Evolutionary conservation across 2,329 filamentous ascomycete genomes (phyloP).

Genomic region (Zopfia rhizophila): DNA sequence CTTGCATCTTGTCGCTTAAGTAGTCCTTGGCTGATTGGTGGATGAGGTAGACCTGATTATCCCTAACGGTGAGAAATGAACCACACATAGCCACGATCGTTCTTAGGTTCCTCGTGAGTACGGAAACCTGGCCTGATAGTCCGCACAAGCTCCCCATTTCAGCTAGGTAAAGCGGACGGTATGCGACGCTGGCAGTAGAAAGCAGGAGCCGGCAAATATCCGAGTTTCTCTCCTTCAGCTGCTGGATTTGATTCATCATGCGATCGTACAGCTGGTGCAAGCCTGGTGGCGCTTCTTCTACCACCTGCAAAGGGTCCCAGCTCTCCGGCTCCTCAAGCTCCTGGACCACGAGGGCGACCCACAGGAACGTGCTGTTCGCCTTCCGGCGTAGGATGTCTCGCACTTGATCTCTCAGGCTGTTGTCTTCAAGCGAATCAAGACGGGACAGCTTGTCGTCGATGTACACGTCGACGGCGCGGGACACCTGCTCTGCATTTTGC

Average conservation of each 20-base stretch:
- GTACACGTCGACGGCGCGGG: slow-evolving; percentile 49
- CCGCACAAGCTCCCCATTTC: slow-evolving; percentile 18
- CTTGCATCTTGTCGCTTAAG: slow-evolving; percentile 34
- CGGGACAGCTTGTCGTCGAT: slow-evolving; percentile 47
- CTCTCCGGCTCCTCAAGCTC: slow-evolving; percentile 29
- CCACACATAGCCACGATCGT: slow-evolving; percentile 11
- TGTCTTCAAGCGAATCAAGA: slow-evolving; percentile 24
- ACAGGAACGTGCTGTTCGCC: slow-evolving; percentile 54
- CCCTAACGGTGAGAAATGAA: slow-evolving; percentile 6
- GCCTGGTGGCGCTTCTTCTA: slow-evolving; percentile 37
- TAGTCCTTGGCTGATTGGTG: slow-evolving; percentile 57
- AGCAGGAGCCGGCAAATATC: slow-evolving; percentile 11
- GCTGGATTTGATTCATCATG: slow-evolving; percentile 44
- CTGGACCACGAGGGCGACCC: slow-evolving; percentile 41
- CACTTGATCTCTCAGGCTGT: slow-evolving; percentile 4
- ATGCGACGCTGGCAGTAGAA: slow-evolving; percentile 12
- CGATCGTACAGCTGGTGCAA: slow-evolving; percentile 50
- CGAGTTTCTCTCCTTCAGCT: background rate
- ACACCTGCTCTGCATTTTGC: slow-evolving; percentile 43
- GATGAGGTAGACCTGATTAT: slow-evolving; percentile 2
- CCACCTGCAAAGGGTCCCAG: slow-evolving; percentile 12
- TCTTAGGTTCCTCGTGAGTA: slow-evolving; percentile 7
- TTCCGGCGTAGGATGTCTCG: slow-evolving; percentile 37
- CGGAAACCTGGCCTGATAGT: slow-evolving; percentile 1
- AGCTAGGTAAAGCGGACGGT: slow-evolving; percentile 23